Base-by-base conservation (phyloP, 441 rosid genomes). In the Melastoma candidum region DNA sequence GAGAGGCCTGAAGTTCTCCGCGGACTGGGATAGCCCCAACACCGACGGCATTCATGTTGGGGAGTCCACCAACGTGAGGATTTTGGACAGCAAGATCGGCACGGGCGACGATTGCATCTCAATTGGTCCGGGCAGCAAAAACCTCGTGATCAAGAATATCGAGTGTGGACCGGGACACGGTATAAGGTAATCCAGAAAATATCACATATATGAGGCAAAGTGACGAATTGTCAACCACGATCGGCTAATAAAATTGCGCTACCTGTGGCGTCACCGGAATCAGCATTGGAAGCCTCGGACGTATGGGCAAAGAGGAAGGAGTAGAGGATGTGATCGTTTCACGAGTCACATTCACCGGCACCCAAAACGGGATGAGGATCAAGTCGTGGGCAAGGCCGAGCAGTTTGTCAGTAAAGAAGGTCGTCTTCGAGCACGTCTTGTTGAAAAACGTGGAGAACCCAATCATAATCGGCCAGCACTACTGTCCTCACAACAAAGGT, bases 401-500 rank as follows among this genome's bases (percentile, higher is more conserved):
- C 47, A 32, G 47, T 11, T 46, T 53, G 6, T 58, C 47, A 26
- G 61, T 14, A 0, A 12, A 14, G 2, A 48, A 48, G 46, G 41
- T 58, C 36, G 53, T 58, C 9, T 58, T 58, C 61, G 53, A 58
- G 17, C 61, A 58, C 11, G 46, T 24, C 7, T 10, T 17, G 26
- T 47, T 58, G 61, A 58, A 1, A 8, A 48, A 58, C 11, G 61
- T 58, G 44, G 47, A 58, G 32, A 58, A 58, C 48, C 47, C 54
- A 7, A 58, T 48, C 54, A 58, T 58, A 22, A 49, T 58, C 53
- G 61, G 48, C 22, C 84, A 85, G 29, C 71, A 77, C 53, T 83
- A 85, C 14, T 85, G 85, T 13, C 85, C 85, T 45, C 1, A 41
- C 39, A 46, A 64, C 43, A 45, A 59, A 44, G 65, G 56, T 22